Percentiles rank a stretch among this genome's conserved stretches.
Conservation (phyloP, 495 filamentous ascomycete genomes). For the Elasticomyces elasticus region DNA sequence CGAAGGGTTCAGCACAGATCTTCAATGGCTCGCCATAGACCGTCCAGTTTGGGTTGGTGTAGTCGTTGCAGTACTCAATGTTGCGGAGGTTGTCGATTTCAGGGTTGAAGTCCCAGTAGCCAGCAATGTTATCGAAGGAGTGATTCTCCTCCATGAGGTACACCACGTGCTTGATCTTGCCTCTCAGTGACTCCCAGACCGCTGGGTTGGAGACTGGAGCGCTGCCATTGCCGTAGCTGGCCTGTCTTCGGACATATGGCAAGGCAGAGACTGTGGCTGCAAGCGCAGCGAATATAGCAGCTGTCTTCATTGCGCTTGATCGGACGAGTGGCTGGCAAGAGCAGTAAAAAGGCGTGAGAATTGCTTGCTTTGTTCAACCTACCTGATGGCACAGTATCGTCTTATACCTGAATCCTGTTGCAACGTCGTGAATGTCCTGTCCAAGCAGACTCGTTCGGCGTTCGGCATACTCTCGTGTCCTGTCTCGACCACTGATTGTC, state of each 20-base stretch:
- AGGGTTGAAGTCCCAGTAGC: conserved; percentile 36
- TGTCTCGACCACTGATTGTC: not conserved
- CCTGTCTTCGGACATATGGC: conserved; percentile 1
- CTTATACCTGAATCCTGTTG: not conserved
- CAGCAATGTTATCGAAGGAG: conserved; percentile 40
- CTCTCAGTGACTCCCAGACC: conserved; percentile 4
- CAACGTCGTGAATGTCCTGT: not conserved
- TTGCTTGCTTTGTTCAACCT: no score
- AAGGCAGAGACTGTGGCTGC: conserved; percentile 1
- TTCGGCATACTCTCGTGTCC: not conserved
- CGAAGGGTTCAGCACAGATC: conserved; percentile 35
- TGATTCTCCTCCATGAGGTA: conserved; percentile 41
- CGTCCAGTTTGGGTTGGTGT: conserved; percentile 35
- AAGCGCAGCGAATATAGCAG: not conserved
- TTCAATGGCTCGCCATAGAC: conserved; percentile 34
- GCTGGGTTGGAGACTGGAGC: conserved; percentile 7
- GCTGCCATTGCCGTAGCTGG: conserved; percentile 9
- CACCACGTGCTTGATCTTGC: conserved; percentile 38
- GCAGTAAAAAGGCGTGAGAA: not conserved
- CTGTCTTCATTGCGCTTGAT: conserved; percentile 4
- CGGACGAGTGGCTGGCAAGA: not conserved
- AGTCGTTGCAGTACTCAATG: conserved; percentile 31
- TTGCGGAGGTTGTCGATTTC: conserved; percentile 37
- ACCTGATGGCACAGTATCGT: not conserved
- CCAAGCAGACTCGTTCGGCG: not conserved